Base-by-base conservation (phyloP, 2,329 filamentous ascomycete species). In the Ilyonectria robusta region DNA sequence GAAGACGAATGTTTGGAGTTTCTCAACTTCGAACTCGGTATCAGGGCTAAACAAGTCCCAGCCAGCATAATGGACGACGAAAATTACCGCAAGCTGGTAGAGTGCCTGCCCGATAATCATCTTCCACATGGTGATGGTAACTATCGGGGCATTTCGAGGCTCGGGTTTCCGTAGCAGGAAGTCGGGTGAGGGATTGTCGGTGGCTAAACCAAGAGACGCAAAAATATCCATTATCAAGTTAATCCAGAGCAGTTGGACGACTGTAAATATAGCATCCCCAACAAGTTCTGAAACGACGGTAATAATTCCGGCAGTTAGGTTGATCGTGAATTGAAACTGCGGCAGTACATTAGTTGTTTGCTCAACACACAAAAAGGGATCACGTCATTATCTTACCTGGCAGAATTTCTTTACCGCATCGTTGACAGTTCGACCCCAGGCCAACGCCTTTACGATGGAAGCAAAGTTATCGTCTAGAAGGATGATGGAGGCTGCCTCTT, bases 161-260 rank as follows among this genome's bases (percentile, higher is more conserved):
- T 86, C 83, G 0, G 85, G 85, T 23, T 79, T 78, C 46, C 89
- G 84, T 67, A 90, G 79, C 17, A 92, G 83, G 50, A 91, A 86
- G 61, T 84, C 84, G 6, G 85, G 82, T 2, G 85, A 86, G 0
- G 89, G 89, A 4, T 88, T 87, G 71, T 92, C 89, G 1, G 89
- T 92, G 6, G 89, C 89, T 11, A 91, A 83, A 9, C 89, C 89
- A 33, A 92, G 85, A 15, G 89, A 89, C 2, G 89, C 89, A 66
- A 92, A 90, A 6, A 89, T 91, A 72, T 91, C 89, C 89, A 92
- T 92, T 75, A 92, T 92, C 54, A 92, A 80, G 75, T 92, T 92
- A 57, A 92, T 88, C 90, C 90, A 92, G 37, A 92, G 83, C 48
- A 92, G 84, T 72, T 92, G 90, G 0, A 92, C 89, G 1, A 91